A percentile compares a stretch with the other conserved stretches of the same genome.
phyloP scores from a whole-genome alignment of 176 grass and related monocot genomes.

The Carex cristatella region DNA sequence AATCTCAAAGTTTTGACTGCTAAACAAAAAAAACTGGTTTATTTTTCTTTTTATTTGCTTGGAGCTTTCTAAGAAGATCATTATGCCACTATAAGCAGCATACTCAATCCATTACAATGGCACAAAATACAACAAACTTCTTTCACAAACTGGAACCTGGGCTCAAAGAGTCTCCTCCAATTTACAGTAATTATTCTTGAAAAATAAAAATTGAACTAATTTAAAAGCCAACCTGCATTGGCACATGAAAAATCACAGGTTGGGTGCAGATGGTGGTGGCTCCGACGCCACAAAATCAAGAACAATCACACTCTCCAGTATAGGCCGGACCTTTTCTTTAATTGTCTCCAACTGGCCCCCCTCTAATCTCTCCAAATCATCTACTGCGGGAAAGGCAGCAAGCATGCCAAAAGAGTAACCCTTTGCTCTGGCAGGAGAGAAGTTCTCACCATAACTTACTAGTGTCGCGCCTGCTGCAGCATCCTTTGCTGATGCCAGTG shows the following conservation, averaged over 20 bases:
- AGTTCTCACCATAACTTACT: constrained; percentile 84
- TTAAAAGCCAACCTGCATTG: neutral
- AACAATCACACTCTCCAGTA: constrained; percentile 59
- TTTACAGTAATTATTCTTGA: constrained; percentile 9
- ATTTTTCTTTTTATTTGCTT: neutral
- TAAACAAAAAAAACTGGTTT: neutral
- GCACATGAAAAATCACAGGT: constrained; percentile 35
- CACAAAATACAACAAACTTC: neutral
- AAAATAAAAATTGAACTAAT: neutral
- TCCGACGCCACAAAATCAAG: constrained; percentile 57
- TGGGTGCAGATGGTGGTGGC: constrained; percentile 27
- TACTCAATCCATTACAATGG: neutral
- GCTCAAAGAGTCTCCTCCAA: neutral
- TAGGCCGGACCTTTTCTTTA: constrained; percentile 54
- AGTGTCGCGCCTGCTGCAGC: constrained; percentile 24
- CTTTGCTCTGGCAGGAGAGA: constrained; percentile 83
- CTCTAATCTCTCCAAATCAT: constrained; percentile 65
- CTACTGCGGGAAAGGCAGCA: constrained; percentile 47
- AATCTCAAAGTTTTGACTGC: neutral
- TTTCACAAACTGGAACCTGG: neutral
- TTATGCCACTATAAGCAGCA: neutral
- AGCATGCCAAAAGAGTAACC: constrained; percentile 73
- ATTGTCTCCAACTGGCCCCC: constrained; percentile 45
- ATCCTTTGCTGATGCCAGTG: constrained; percentile 30
- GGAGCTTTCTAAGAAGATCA: neutral